Evolutionary conservation across 2,329 filamentous ascomycete species (phyloP), one percentile per base, ranked within the genome.

Genomic region (Pezicula carpinea): DNA sequence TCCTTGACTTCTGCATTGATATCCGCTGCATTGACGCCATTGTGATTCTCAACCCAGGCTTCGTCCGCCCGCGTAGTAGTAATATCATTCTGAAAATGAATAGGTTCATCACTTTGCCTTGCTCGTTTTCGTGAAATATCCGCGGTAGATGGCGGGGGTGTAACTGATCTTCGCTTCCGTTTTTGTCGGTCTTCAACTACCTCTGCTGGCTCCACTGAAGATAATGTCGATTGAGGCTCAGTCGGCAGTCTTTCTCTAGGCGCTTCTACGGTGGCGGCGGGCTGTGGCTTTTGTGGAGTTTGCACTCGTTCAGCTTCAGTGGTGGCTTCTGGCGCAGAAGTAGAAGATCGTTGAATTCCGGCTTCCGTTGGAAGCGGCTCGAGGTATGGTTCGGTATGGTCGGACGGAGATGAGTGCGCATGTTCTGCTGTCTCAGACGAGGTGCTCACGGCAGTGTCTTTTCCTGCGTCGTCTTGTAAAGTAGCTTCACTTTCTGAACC

Each of bases 141-240:
- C 47, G 80, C 73, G 19, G 70, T 66, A 8, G 71, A 74, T 7
- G 77, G 77, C 17, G 76, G 69, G 31, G 83, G 83, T 47, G 75
- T 86, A 47, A 73, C 71, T 36, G 82, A 87, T 56, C 82, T 75
- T 56, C 82, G 79, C 64, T 86, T 87, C 51, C 83, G 75, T 65
- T 84, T 87, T 56, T 79, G 78, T 34, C 70, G 69, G 54, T 83
- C 80, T 52, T 79, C 73, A 29, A 69, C 56, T 34, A 67, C 55
- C 57, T 60, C 59, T 22, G 54, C 53, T n/a, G 58, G 51, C 32
- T 65, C 64, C 11, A 61, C 53, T 8, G 59, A 54, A 5, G 61
- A 50, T 1, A 56, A 34, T 7, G 48, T 33, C 3, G 55, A 48
- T 23, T 39, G 44, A 4, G 29, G 40, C 13, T 58, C 53, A n/a